Conservation (phyloP, 176 grass and related monocot species). For the Aegilops umbellulata region DNA sequence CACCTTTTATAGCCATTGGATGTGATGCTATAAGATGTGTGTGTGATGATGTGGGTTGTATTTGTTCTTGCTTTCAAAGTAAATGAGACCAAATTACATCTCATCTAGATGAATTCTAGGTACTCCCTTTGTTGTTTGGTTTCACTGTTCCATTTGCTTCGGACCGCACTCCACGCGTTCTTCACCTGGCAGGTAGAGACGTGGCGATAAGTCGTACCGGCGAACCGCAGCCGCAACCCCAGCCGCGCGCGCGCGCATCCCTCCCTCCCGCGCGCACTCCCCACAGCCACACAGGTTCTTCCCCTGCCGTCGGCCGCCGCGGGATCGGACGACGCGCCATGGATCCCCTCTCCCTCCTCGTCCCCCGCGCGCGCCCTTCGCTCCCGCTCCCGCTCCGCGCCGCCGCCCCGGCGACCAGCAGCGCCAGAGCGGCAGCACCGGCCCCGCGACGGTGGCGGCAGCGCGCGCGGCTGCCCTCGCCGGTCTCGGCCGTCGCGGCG, state of each 20-base stretch:
- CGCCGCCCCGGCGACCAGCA: neutral
- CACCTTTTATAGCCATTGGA: no score
- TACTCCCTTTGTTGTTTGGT: no score
- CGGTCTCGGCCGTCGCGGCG: constrained; percentile 19
- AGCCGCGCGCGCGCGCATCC: neutral
- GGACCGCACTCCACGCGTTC: no score
- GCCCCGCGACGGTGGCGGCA: neutral
- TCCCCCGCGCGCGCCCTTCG: neutral
- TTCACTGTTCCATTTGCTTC: no score
- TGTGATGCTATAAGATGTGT: no score
- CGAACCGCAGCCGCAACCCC: neutral
- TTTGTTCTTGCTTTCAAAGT: no score
- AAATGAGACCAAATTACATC: no score
- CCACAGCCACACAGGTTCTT: neutral
- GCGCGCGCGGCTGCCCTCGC: neutral
- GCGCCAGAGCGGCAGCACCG: neutral
- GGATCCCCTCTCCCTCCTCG: constrained; percentile 22
- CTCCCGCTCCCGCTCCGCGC: neutral
- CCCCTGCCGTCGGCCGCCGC: neutral
- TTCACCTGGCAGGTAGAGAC: neutral
- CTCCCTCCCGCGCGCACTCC: neutral
- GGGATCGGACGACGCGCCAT: neutral
- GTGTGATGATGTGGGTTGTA: no score
- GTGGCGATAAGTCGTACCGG: constrained; percentile 1
- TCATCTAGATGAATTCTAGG: no score